Percentiles rank a stretch among this genome's conserved stretches.
Conservation (phyloP, 306 rosid genomes). For the Sesbania bispinosa region DNA sequence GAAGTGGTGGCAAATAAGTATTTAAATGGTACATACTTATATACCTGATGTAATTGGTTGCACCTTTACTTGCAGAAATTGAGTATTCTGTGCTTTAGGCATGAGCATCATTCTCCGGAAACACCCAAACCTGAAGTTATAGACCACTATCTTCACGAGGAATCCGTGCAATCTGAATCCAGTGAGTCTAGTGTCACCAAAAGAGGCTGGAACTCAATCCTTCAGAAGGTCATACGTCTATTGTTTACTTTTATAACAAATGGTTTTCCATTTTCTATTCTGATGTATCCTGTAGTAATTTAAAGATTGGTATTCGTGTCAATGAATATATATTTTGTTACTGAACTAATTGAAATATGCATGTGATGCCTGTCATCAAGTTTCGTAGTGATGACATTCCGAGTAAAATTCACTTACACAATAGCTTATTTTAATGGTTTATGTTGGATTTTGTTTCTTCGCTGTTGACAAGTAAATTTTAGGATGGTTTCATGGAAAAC, state of each 20-base stretch:
- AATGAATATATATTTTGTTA: neutral
- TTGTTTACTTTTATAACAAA: constrained; percentile 3
- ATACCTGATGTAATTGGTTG: neutral
- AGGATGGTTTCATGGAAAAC: neutral
- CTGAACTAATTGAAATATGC: constrained; percentile 4
- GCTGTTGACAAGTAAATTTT: neutral
- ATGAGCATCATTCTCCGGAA: constrained; percentile 56
- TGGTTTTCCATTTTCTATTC: neutral
- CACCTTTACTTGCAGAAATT: constrained; percentile 49
- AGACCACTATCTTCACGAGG: constrained; percentile 46
- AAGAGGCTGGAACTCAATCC: constrained; percentile 38
- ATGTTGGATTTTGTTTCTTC: constrained; percentile 2
- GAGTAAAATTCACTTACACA: neutral
- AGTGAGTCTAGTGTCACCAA: constrained; percentile 34
- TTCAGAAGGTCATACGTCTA: constrained; percentile 45
- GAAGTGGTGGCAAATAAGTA: neutral
- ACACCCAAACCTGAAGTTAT: constrained; percentile 49
- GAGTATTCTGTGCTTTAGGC: constrained; percentile 75
- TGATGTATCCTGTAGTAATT: neutral
- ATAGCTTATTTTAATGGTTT: neutral
- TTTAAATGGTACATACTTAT: neutral
- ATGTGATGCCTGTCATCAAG: neutral
- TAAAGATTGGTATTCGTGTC: neutral
- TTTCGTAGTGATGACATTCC: neutral
- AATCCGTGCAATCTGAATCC: constrained; percentile 46